Evolutionary conservation across 2,329 filamentous ascomycete species (phyloP).

Genomic region (Chaetomiaceae sp.): DNA sequence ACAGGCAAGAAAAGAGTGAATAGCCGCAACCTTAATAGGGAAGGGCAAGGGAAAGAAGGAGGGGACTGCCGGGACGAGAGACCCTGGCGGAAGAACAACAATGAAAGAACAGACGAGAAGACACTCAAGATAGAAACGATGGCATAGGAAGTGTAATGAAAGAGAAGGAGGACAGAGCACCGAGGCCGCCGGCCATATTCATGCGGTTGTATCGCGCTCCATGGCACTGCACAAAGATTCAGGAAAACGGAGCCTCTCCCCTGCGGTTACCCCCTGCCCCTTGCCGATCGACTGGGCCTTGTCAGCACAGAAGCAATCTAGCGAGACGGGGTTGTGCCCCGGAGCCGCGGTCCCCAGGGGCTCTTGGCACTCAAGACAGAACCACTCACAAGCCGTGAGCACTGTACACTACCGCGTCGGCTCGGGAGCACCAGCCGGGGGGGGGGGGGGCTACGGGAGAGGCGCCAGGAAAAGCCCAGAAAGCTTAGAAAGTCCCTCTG

Average conservation of each 20-base stretch:
- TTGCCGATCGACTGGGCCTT: slow-evolving; percentile 3
- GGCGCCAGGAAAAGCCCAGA: too few relatives aligned
- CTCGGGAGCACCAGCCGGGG: slow-evolving; percentile 1
- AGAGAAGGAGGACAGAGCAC: neutral
- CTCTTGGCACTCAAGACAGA: too few relatives aligned
- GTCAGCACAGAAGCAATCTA: neutral
- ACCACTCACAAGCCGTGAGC: neutral
- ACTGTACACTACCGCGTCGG: neutral
- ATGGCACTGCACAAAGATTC: neutral
- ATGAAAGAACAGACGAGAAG: neutral
- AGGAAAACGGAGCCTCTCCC: neutral
- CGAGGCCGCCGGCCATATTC: too few relatives aligned
- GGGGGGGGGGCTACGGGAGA: slow-evolving; percentile 1
- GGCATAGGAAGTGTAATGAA: neutral
- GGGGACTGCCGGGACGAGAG: neutral
- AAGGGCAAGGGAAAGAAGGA: too few relatives aligned
- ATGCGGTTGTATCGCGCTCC: neutral
- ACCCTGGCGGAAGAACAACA: too few relatives aligned
- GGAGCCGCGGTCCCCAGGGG: too few relatives aligned
- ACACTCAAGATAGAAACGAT: neutral
- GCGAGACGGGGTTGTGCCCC: neutral
- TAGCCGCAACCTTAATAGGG: too few relatives aligned
- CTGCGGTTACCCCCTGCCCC: too few relatives aligned
- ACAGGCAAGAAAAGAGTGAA: too few relatives aligned
- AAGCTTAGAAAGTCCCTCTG: neutral